Base-by-base conservation (phyloP, 805 yeast species). In the Brettanomyces nanus region DNA sequence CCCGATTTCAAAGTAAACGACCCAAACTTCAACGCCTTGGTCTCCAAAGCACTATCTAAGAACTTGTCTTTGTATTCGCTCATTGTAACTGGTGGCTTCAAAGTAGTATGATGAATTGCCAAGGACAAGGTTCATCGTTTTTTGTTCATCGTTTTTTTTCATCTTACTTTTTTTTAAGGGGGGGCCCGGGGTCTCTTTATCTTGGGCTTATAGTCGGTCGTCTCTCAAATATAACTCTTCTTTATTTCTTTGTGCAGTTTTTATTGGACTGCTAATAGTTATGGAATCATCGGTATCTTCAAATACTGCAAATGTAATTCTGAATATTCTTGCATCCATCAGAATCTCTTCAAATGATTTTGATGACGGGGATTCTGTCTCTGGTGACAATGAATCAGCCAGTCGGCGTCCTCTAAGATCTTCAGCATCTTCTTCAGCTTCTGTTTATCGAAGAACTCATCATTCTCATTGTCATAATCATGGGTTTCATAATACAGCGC, bases 1-100 rank as follows among this genome's bases (percentile, higher is more conserved):
- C 97, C 97, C 2, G 94, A 81, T 61, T 90, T 90, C 58, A 90
- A 72, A 11, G 95, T 86, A 72, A 85, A 90, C 36, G 71, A 61
- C 37, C 97, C 97, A 58, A 90, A 92, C 55, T 80, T 77, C 51
- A 90, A 71, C 13, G 97, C 95, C 48, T 80, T 66, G 39, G 82
- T 74, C 49, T 80, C 85, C 47, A 89, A 66, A 19, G 98, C 95
- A 46, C 78, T 72, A 53, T 86, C 84, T 40, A 90, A 69, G 55
- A 90, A 86, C 52, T 73, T 40, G 19, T 40, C 31, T 33, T 60
- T 58, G 48, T 57, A 43, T 7, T 46, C 38, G 44, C 35, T 38
- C 32, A 14, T 20, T 25, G 19, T 17, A n/a, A n/a, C 31, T 28
- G 10, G 31, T 13, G 15, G n/a, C 10, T 14, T 10, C 9, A 14